A percentile compares a stretch with the other conserved stretches of the same genome.
Conservation (phyloP, 2,329 filamentous ascomycete genomes). For the Stagonosporopsis chrysanthemi region DNA sequence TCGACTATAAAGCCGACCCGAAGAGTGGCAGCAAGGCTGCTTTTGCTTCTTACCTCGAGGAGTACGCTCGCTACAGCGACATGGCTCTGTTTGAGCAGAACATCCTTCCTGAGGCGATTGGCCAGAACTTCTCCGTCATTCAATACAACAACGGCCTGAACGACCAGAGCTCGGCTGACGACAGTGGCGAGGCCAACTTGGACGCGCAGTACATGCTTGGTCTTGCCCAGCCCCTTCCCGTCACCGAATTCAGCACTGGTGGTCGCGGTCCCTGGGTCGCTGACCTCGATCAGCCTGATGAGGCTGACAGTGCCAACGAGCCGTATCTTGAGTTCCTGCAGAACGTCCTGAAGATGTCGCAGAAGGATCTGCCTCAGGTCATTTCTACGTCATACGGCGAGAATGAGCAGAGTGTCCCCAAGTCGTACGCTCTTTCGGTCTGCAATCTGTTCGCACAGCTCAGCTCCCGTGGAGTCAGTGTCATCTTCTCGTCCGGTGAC, state of each 20-base stretch:
- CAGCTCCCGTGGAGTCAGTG: conserved; percentile 68
- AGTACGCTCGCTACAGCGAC: conserved; percentile 59
- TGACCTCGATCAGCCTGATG: conserved; percentile 53
- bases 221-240: conserved; percentile 60
- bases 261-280: conserved; percentile 63
- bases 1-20: conserved; percentile 56
- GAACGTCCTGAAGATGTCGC: conserved; percentile 62
- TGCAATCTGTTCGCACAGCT: conserved; percentile 71
- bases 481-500: conserved; percentile 70
- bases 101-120: conserved; percentile 46
- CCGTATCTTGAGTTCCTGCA: conserved; percentile 70
- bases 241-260: conserved; percentile 66
- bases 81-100: conserved; percentile 52
- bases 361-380: conserved; percentile 63
- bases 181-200: conserved; percentile 64
- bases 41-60: conserved; percentile 61
- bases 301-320: conserved; percentile 65
- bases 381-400: conserved; percentile 73
- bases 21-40: conserved; percentile 58
- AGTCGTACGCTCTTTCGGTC: conserved; percentile 66
- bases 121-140: conserved; percentile 55
- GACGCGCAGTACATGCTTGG: conserved; percentile 68
- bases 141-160: conserved; percentile 36
- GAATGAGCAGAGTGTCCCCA: conserved; percentile 68
- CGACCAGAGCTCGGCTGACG: conserved; percentile 30